Base-by-base conservation (phyloP, 768 basidiomycete species). In the Suillus clintonianus region DNA sequence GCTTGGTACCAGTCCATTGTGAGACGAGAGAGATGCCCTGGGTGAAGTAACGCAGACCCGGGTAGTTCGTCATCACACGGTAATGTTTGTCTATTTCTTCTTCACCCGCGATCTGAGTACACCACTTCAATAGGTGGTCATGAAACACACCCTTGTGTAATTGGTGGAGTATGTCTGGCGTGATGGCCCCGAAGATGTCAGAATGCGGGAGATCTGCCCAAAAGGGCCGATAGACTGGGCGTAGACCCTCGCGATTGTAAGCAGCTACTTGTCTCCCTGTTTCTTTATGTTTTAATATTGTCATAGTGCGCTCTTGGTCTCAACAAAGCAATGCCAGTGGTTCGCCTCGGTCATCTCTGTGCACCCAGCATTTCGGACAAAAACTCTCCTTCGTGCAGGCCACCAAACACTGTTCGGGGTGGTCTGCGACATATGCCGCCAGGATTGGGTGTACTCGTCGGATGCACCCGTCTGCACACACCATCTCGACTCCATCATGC, bases 321-420 rank as follows among this genome's bases (percentile, higher is more conserved):
- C 57, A 36, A 14, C 34, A 37, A 4, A 59, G 39, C 2, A 10
- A 59, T 5, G 6, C 5, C 17, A 59, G 13, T 5, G 39, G 22
- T 13, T 59, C 39, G 6, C 57, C 57, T 39, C 39, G 7, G 17
- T 37, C 14, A 27, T 59, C 37, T 13, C 27, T 17, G 22, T 37
- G 14, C 6, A 59, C 57, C 1, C n/a, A 9, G 47, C 62, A 63
- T 32, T 62, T 65, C 1, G 75, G 78, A 54, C 78, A 79, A 13
- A 59, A 62, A 55, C 66, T 69, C 53, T 71, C 68, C 54, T 55
- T 66, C 43, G 67, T 67, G 11, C 67, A 71, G 0, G 77, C 75
- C 0, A 78, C 74, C 0, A 83, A 74, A 19, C 77, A 69, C 62
- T 84, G 82, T 63, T 84, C 81, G 0, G 82, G 82, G 62, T 82